Base-by-base conservation (phyloP, 805 yeast genomes). In the Wickerhamiella domercqiae region DNA sequence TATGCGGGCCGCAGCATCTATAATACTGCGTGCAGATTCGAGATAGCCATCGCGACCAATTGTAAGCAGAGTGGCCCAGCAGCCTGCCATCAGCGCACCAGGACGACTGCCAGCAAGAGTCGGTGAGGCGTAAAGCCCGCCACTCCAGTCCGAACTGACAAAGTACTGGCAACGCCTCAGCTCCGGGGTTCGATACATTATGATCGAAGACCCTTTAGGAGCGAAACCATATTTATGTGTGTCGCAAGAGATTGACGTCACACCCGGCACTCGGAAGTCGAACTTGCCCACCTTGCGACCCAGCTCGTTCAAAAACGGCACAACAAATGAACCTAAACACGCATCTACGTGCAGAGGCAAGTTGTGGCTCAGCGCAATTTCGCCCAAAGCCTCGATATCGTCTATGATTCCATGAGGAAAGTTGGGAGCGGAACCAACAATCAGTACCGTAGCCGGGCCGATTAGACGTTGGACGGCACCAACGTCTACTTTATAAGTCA, bases 141-240 rank as follows among this genome's bases (percentile, higher is more conserved):
- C 98, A 3, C 75, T 64, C 98, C 98, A 87, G 43, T 76, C 81
- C 1, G 82, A 64, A 36, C 74, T 67, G 21, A 86, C 68, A 56
- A 76, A 90, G 57, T 90, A 87, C 60, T 90, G 98, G 50, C 77
- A 68, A 46, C 69, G 68, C 40, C 98, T 67, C 39, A 83, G 66
- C 40, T 70, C 67, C 0, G 68, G 49, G 43, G 67, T 60, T 34
- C 96, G 70, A 58, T 90, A 90, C 94, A 90, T 78, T 49, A 90
- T 78, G 18, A 87, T 69, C 1, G 94, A 82, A 0, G 93, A 78
- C 7, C 98, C 98, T 59, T 87, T 87, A 29, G 98, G 98, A 6
- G 97, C 96, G 66, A 87, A 90, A 1, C 97, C 98, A 53, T 87
- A 87, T 58, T 87, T 87, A 64, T 87, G 98, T n/a, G 98, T 87